phyloP scores from a whole-genome alignment of 306 rosid genomes.

The Amphicarpaea edgeworthii region DNA sequence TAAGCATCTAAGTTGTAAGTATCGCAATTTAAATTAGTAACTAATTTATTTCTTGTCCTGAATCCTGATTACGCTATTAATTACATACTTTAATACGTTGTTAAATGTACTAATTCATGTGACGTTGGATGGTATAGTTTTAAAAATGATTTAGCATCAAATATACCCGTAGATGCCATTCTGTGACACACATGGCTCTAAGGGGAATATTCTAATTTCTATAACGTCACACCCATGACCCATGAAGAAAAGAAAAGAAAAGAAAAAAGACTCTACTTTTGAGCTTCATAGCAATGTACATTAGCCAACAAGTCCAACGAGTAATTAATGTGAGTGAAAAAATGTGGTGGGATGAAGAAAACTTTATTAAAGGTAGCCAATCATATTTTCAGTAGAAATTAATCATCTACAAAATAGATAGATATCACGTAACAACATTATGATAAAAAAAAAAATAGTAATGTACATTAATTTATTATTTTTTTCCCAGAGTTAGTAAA shows the following conservation, averaged over 20 bases:
- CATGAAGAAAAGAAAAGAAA: too few relatives aligned
- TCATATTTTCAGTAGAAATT: too few relatives aligned
- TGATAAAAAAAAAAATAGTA: too few relatives aligned
- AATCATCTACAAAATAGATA: too few relatives aligned
- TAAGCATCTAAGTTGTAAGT: constrained; percentile 47
- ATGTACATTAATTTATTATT: background rate
- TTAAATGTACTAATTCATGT: constrained; percentile 44
- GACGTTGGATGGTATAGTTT: constrained; percentile 38
- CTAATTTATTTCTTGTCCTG: constrained; percentile 47
- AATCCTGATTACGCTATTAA: constrained; percentile 45
- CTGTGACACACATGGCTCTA: background rate
- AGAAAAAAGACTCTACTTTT: constrained; percentile 38
- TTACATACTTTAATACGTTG: constrained; percentile 20
- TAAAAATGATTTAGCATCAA: constrained; percentile 38
- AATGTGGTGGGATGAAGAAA: too few relatives aligned
- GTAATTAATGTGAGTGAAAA: too few relatives aligned
- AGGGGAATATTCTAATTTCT: constrained; percentile 52
- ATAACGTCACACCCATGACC: constrained; percentile 41
- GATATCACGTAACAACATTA: too few relatives aligned
- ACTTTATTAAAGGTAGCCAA: too few relatives aligned
- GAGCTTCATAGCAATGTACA: constrained; percentile 33
- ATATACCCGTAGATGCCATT: constrained; percentile 48
- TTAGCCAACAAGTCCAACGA: too few relatives aligned
- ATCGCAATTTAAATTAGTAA: constrained; percentile 41
- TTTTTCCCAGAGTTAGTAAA: background rate